Base-by-base conservation (phyloP, 805 yeast genomes). In the Saturnispora serradocipensis region DNA sequence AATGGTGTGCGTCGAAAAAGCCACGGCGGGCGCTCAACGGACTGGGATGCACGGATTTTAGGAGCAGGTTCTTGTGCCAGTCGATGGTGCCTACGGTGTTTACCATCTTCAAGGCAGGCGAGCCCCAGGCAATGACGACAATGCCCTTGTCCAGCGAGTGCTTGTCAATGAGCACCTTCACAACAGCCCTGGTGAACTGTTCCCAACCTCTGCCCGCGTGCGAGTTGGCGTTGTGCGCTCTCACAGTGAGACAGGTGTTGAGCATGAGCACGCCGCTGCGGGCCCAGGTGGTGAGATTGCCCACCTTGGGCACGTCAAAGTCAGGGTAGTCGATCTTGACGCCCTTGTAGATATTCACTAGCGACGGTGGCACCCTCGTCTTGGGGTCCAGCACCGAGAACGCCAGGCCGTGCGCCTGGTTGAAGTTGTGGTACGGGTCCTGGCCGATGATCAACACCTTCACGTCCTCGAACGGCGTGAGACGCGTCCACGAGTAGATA, bases 351-450 rank as follows among this genome's bases (percentile, higher is more conserved):
- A 93, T 93, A 63, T 93, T 93, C 46, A 78, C 73, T 52, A 93
- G 71, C 1, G 97, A 88, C 1, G 95, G 93, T 0, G 99, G 98
- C 2, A 93, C 85, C 1, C 81, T 80, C 0, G 88, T 82, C 0
- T 77, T 72, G 1, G 96, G 95, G 32, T 86, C 84, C 51, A 80
- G 75, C 1, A 93, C 98, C 20, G 95, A 86, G 59, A 93, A 93
- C 3, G 99, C 98, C 28, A 93, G 70, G 0, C 99, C 99, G 62
- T 93, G 99, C 0, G 99, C 99, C 66, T 93, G 99, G 64, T 86
- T 86, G 59, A 68, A 67, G 65, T 89, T 88, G 67, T 93, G 99
- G 65, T 93, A 93, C 0, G 99, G 99, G 65, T 93, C 99, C 66
- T 93, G 99, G 1, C 99, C 99, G 44, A 93, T 71, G 11, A 93